A percentile compares a stretch with the other conserved stretches of the same genome.
Conservation (phyloP, 2,329 filamentous ascomycete species). For the Botrytis medusae region DNA sequence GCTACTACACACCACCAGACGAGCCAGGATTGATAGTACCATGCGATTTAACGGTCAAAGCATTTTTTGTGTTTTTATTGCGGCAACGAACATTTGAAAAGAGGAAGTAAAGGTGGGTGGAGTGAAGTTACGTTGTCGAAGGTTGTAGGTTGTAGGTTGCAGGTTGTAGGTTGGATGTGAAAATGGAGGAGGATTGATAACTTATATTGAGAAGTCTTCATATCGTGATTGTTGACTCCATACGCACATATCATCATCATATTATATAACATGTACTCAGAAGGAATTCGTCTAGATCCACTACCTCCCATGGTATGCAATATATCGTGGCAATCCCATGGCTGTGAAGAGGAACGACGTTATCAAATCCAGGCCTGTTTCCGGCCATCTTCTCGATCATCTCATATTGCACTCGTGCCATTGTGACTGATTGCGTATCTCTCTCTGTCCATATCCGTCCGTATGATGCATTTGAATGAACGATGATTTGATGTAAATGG, state of each 20-base stretch:
- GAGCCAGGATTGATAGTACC: background rate
- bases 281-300: background rate
- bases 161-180: background rate
- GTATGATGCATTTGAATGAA: too few species aligned
- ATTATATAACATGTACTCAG: background rate
- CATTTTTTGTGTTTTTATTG: background rate
- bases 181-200: rapidly evolving
- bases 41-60: slow-evolving; percentile 1
- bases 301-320: background rate
- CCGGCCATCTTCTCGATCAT: background rate
- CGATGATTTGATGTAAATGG: background rate
- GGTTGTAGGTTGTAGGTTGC: background rate
- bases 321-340: background rate
- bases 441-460: background rate
- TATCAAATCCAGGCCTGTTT: slow-evolving; percentile 1
- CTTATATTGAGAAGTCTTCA: background rate
- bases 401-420: background rate
- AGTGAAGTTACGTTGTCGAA: background rate
- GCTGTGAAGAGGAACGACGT: background rate
- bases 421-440: background rate
- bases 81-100: background rate
- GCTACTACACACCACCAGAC: background rate
- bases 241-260: too few species aligned
- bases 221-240: background rate
- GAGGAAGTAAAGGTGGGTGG: background rate